Base-by-base conservation (phyloP, 345 rosid genomes). In the Erysimum cheiranthoides region DNA sequence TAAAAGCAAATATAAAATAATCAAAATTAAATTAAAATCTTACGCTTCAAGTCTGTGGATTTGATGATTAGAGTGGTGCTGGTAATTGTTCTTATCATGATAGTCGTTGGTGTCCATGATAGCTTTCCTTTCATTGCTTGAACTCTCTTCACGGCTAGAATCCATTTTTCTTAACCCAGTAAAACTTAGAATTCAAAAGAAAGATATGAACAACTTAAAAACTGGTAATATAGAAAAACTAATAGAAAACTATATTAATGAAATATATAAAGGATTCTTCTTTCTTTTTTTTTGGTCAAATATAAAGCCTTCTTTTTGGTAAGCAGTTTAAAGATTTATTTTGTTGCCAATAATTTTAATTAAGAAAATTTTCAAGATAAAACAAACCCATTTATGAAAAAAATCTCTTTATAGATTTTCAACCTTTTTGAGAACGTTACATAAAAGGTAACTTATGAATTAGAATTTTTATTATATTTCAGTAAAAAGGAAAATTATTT, bases 11-110 rank as follows among this genome's bases (percentile, higher is more conserved):
- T 27, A 27, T 10, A 49, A 10, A 31, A 8, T 0, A 17, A 31
- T 8, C 8, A 34, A 34, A 46, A 9, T 34, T 14, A 10, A 28
- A 6, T 10, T 2, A 40, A 45, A 4, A 68, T 65, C 82, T 62
- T 82, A 90, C 97, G 77, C 68, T 85, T 92, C 96, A 6, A 92
- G 93, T 18, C 25, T 54, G 16, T 82, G 86, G 50, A 77, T 84
- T 51, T 92, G 92, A 0, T 71, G 61, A 49, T 70, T 0, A 4
- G 87, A 65, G 59, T 90, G 96, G 31, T 92, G 91, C 65, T 83
- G 91, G 42, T 73, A 80, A 7, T 5, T 50, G 27, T 38, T 77
- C 14, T 10, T 49, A 12, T 52, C 35, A 68, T 80, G 74, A 72
- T 81, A 79, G 39, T 69, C 78, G 59, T 25, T 58, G 43, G 43